Percentiles rank a stretch among this genome's conserved stretches.
Evolutionary conservation across 2,329 filamentous ascomycete genomes (phyloP).

Genomic region (Exserohilum turcica): DNA sequence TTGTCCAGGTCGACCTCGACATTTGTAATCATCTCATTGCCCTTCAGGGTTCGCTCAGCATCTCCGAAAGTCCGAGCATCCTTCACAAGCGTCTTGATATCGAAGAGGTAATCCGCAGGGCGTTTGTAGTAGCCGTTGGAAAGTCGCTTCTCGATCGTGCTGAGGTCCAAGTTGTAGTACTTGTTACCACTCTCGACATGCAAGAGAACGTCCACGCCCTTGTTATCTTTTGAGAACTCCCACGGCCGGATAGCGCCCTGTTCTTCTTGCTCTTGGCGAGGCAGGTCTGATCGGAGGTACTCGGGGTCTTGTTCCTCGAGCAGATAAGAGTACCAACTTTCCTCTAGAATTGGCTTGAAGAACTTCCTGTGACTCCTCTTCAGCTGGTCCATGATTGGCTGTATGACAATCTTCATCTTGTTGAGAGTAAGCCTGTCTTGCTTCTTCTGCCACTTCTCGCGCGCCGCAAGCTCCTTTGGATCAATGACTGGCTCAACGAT

Average conservation of each 20-base stretch:
- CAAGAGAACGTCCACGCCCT: slow-evolving; percentile 75
- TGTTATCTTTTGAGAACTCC: slow-evolving; percentile 77
- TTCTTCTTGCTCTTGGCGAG: slow-evolving; percentile 58
- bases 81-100: slow-evolving; percentile 82
- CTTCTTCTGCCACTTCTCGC: slow-evolving; percentile 79
- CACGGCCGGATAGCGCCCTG: slow-evolving; percentile 71
- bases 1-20: slow-evolving; percentile 88
- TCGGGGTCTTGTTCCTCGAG: slow-evolving; percentile 81
- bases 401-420: slow-evolving; percentile 82
- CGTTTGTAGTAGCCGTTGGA: slow-evolving; percentile 96
- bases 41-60: slow-evolving; percentile 79
- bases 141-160: slow-evolving; percentile 91
- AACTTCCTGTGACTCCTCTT: slow-evolving; percentile 90
- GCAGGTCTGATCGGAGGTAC: slow-evolving; percentile 64
- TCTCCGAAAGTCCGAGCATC: slow-evolving; percentile 86
- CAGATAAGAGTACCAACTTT: slow-evolving; percentile 76
- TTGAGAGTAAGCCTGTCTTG: slow-evolving; percentile 85
- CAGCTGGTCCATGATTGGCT: slow-evolving; percentile 97
- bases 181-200: slow-evolving; percentile 80
- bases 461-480: slow-evolving; percentile 69
- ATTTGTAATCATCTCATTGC: slow-evolving; percentile 88
- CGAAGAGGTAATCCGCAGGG: slow-evolving; percentile 84
- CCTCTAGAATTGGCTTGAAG: slow-evolving; percentile 74
- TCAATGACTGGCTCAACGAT: slow-evolving; percentile 60
- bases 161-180: slow-evolving; percentile 93